Evolutionary conservation across 441 rosid genomes (phyloP).

Genomic region (Gossypium davidsonii): DNA sequence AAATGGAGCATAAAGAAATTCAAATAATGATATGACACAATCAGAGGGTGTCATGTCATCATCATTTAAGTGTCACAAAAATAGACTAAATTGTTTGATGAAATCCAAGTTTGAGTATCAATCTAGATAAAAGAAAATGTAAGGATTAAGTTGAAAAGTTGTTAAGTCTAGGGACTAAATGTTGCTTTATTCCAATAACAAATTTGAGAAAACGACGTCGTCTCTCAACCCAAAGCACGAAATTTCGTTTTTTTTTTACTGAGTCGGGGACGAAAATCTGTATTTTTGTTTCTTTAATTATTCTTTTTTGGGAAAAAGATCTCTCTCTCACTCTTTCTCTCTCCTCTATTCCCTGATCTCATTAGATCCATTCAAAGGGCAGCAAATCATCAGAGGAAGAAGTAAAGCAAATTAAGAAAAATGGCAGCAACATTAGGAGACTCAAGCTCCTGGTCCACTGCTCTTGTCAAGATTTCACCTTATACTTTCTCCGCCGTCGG

Average conservation of each 20-base stretch:
- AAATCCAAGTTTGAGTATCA: too few relatives aligned
- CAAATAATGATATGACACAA: too few relatives aligned
- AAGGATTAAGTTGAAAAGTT: too few relatives aligned
- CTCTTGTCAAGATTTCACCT: conserved; percentile 77
- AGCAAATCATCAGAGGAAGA: neutral
- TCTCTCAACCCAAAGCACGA: neutral
- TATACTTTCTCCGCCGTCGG: conserved; percentile 92
- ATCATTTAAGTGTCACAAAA: too few relatives aligned
- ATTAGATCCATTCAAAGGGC: conserved; percentile 8
- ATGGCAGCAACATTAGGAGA: conserved; percentile 39
- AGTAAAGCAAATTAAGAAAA: neutral
- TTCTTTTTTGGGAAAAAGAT: neutral
- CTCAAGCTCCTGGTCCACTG: conserved; percentile 73
- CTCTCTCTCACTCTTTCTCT: neutral
- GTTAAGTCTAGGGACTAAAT: too few relatives aligned
- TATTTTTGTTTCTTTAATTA: too few relatives aligned
- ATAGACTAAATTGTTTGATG: too few relatives aligned
- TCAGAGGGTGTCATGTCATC: too few relatives aligned
- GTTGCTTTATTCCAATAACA: too few relatives aligned
- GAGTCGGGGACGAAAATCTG: too few relatives aligned
- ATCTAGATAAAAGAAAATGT: too few relatives aligned
- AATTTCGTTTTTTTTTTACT: neutral
- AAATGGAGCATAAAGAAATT: too few relatives aligned
- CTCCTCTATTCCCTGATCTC: neutral
- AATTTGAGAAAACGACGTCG: neutral